Evolutionary conservation across 2,329 filamentous ascomycete genomes (phyloP).

Genomic region (Metarhizium humberi): DNA sequence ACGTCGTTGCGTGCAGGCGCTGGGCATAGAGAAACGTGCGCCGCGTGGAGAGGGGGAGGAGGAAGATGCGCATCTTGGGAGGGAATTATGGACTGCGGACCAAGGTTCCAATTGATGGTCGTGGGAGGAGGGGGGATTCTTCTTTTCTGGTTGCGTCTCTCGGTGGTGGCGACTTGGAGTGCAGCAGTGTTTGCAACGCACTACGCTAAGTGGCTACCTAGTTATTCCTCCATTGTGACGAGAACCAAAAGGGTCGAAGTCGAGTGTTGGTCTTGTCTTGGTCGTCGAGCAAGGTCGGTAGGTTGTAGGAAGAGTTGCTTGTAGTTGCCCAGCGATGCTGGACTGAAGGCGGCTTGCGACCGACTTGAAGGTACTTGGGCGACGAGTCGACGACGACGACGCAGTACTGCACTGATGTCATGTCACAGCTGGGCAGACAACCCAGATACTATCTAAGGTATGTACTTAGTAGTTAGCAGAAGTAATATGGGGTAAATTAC

Average conservation of each 20-base stretch:
- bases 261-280: not conserved
- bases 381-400: too few relatives aligned
- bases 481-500: too few relatives aligned
- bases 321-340: too few relatives aligned
- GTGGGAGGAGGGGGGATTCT: not conserved
- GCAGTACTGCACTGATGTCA: too few relatives aligned
- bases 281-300: too few relatives aligned
- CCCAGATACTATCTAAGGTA: too few relatives aligned
- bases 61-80: slow-evolving; percentile 74
- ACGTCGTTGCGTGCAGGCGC: slow-evolving; percentile 50
- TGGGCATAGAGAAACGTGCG: slow-evolving; percentile 91
- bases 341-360: too few relatives aligned
- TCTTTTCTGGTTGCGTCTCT: not conserved
- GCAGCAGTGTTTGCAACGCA: not conserved
- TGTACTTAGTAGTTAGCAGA: too few relatives aligned
- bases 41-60: slow-evolving; percentile 85
- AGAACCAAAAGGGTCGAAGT: not conserved
- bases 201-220: not conserved
- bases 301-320: too few relatives aligned
- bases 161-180: not conserved
- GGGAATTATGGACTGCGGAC: not conserved
- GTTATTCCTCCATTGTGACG: not conserved
- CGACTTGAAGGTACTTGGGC: too few relatives aligned
- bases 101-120: not conserved
- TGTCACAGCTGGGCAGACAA: too few relatives aligned